Conservation (phyloP, 2,329 filamentous ascomycete genomes). For the Lithohypha guttulata region DNA sequence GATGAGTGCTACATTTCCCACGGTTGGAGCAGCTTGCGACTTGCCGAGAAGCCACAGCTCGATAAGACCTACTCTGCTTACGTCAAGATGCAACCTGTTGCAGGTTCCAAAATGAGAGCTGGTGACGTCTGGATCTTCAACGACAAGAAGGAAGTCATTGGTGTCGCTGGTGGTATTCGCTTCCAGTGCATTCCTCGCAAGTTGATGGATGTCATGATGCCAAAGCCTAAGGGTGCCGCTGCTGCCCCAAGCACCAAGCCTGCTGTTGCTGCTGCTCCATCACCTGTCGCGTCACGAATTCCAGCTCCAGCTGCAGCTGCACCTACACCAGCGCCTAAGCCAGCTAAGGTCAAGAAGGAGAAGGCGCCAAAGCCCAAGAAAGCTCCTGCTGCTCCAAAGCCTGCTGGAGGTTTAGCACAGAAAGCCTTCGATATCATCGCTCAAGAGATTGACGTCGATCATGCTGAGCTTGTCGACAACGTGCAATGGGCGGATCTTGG, state of each 20-base stretch:
- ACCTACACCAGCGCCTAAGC: slow-evolving; percentile 14
- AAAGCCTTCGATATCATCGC: slow-evolving; percentile 32
- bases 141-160: slow-evolving; percentile 48
- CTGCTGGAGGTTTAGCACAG: slow-evolving; percentile 24
- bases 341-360: slow-evolving; percentile 23
- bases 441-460: slow-evolving; percentile 44
- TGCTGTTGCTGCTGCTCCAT: slow-evolving; percentile 10
- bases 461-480: slow-evolving; percentile 48
- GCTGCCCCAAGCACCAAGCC: slow-evolving; percentile 22
- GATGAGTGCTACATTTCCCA: slow-evolving; percentile 52
- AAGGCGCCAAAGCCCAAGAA: slow-evolving; percentile 23
- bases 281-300: slow-evolving; percentile 3
- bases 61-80: slow-evolving; percentile 49
- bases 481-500: slow-evolving; percentile 52
- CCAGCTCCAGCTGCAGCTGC: slow-evolving; percentile 11
- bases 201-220: slow-evolving; percentile 33
- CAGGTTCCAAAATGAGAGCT: slow-evolving; percentile 41
- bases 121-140: slow-evolving; percentile 50
- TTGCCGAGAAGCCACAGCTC: slow-evolving; percentile 41
- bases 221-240: slow-evolving; percentile 22
- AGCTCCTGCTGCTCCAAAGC: slow-evolving; percentile 20
- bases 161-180: slow-evolving; percentile 40
- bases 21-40: slow-evolving; percentile 50
- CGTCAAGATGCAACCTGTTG: slow-evolving; percentile 47
- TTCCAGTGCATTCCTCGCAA: slow-evolving; percentile 34